Evolutionary conservation across 2,329 filamentous ascomycete species (phyloP), one percentile per base, ranked within the genome.

Genomic region (Allantophomopsis lycopodina): DNA sequence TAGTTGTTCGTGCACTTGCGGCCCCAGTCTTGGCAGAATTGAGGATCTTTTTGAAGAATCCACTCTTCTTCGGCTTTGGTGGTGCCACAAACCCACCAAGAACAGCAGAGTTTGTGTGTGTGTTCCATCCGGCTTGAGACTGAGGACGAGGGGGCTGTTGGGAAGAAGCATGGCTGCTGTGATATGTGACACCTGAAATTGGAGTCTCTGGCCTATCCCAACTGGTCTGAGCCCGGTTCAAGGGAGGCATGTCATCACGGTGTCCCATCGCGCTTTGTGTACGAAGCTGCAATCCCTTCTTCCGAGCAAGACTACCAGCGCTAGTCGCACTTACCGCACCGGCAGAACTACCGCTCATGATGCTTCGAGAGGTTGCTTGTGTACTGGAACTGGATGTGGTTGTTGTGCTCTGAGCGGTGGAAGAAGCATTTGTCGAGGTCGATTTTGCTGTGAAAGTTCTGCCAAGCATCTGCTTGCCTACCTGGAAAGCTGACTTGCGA

Each of bases 11-110:
- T 39, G 84, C 86, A 55, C 79, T 94, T 2, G 89, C 89, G 28
- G 93, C 88, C 23, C 87, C 86, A 0, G 89, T 95, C 63, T 94
- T 95, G 13, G 88, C 89, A 2, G 85, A 86, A 48, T 94, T 88
- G 21, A 95, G 76, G 50, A 96, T 89, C 55, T 94, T 93, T 60
- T 89, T 91, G 68, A 96, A 91, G 53, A 96, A 94, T 37, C 86
- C 89, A 45, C 80, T 79, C 58, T 86, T 91, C 46, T 84, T 86
- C 1, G 77, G 69, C 60, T 88, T 83, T 12, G 23, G 23, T 0
- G 87, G 87, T 44, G 70, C 65, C 6, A 78, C 68, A 7, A 96
- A 70, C 0, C 89, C 88, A 32, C 89, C 89, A 5, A 95, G 68
- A 1, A 81, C 73, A 32, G 77, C 72, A 15, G 73, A 70, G 0